These are phyloP conservation scores for Bjerkandera adusta DNA, from an alignment of 1,284 basidiomycete species.

Conservation along the genomic window DNA sequence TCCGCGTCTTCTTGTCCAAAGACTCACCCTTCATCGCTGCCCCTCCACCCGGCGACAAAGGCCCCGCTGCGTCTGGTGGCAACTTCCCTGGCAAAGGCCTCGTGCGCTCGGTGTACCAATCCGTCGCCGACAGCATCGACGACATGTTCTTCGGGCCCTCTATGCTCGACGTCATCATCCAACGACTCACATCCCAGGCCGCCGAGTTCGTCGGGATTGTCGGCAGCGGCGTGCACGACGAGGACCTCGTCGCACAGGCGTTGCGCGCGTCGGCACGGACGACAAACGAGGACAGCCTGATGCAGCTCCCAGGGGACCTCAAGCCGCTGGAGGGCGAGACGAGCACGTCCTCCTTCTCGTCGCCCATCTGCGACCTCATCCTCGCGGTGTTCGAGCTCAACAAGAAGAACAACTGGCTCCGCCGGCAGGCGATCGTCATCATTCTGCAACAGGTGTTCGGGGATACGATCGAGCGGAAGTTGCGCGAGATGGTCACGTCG, in stretches of 20 bases:
- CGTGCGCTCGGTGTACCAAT: constrained; percentile 83
- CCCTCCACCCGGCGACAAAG: constrained; percentile 33
- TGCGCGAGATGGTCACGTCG: constrained; percentile 73
- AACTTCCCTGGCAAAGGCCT: constrained; percentile 69
- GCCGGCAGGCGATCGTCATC: constrained; percentile 95
- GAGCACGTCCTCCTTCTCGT: constrained; percentile 84
- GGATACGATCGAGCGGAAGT: constrained; percentile 92
- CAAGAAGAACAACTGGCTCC: constrained; percentile 94
- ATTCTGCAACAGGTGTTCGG: constrained; percentile 95
- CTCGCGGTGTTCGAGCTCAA: constrained; percentile 93
- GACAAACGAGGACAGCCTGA: constrained; percentile 61
- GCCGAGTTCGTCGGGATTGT: constrained; percentile 84
- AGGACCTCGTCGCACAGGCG: constrained; percentile 79
- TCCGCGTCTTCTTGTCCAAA: constrained; percentile 86
- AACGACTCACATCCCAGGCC: constrained; percentile 83
- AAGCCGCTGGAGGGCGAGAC: constrained; percentile 84
- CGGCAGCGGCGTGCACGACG: constrained; percentile 76
- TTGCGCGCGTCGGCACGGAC: constrained; percentile 65
- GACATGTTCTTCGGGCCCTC: constrained; percentile 92
- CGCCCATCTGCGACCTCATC: constrained; percentile 91
- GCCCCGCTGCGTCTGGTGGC: constrained; percentile 36
- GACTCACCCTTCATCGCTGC: constrained; percentile 75
- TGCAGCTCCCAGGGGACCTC: constrained; percentile 69
- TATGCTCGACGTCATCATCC: constrained; percentile 92
- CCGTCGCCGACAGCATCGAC: constrained; percentile 89